phyloP scores from a whole-genome alignment of 192 early-diverging fungal species.

The Podila minutissima region DNA sequence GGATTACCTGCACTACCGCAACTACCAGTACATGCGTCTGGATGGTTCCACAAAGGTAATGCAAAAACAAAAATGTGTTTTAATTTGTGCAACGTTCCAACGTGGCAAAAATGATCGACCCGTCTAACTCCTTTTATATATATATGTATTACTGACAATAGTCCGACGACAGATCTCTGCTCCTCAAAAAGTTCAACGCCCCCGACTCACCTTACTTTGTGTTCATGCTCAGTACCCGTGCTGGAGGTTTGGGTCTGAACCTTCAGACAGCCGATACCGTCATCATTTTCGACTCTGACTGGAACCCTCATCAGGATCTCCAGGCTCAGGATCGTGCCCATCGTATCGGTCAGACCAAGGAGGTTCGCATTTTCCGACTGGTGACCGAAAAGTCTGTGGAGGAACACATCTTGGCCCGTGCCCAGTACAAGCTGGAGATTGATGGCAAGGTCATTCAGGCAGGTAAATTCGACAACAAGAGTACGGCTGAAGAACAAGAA shows the following conservation, averaged over 20 bases:
- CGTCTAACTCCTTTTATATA: background rate
- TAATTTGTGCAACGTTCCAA: background rate
- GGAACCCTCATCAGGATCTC: conserved; percentile 98
- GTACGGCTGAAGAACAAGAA: conserved; percentile 93
- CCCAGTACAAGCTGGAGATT: conserved; percentile 96
- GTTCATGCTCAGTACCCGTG: conserved; percentile 94
- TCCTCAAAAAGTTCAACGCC: conserved; percentile 87
- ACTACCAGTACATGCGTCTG: conserved; percentile 81
- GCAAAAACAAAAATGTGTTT: background rate
- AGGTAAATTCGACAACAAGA: conserved; percentile 99
- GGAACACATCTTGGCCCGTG: conserved; percentile 91
- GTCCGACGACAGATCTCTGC: conserved; percentile 83
- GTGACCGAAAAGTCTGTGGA: conserved; percentile 94
- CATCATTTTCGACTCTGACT: conserved; percentile 98
- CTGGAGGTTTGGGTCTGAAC: conserved; percentile 97
- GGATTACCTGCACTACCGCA: conserved; percentile 86
- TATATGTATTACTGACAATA: conserved; percentile 11
- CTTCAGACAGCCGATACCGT: conserved; percentile 98
- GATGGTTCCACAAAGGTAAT: conserved; percentile 88
- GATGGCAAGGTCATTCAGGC: conserved; percentile 99
- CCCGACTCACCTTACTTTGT: conserved; percentile 83
- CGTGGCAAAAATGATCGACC: background rate
- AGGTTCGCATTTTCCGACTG: conserved; percentile 94
- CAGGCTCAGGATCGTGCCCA: conserved; percentile 99
- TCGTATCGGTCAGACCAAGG: conserved; percentile 98